Percentiles rank a stretch among this genome's conserved stretches.
Conservation (phyloP, 2,329 filamentous ascomycete species). For the Fusarium nematophilum region DNA sequence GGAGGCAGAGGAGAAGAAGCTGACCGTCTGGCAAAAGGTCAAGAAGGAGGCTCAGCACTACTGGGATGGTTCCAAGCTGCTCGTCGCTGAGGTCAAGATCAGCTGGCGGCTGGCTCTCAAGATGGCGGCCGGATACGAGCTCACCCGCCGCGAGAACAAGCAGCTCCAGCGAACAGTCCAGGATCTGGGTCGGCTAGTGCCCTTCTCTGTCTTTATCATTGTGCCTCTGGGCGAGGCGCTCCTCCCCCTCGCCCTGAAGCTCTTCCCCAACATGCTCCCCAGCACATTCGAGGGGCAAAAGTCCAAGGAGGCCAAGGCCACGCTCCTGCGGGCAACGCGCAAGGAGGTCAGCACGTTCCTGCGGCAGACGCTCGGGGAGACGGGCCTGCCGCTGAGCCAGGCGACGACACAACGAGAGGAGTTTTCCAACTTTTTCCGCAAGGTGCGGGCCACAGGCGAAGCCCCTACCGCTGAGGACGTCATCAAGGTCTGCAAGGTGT, state of each 20-base stretch:
- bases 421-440: conserved; percentile 97
- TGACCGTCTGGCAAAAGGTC: conserved; percentile 90
- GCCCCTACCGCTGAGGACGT: conserved; percentile 89
- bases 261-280: conserved; percentile 97
- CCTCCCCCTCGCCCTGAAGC: conserved; percentile 87
- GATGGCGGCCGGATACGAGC: conserved; percentile 97
- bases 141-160: conserved; percentile 91
- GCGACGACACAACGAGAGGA: conserved; percentile 91
- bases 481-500: conserved; percentile 98
- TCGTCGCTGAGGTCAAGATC: conserved; percentile 92
- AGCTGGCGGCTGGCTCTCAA: conserved; percentile 91
- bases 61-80: conserved; percentile 97
- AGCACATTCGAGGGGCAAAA: conserved; percentile 96
- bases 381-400: conserved; percentile 87
- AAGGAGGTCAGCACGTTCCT: conserved; percentile 95
- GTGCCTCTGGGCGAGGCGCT: conserved; percentile 96
- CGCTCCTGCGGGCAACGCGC: conserved; percentile 81
- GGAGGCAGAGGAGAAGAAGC: conserved; percentile 81
- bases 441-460: conserved; percentile 92
- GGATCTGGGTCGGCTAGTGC: conserved; percentile 90
- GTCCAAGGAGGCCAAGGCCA: conserved; percentile 89
- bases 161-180: conserved; percentile 94
- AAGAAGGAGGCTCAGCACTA: conserved; percentile 96
- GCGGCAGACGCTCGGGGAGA: conserved; percentile 88
- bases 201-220: conserved; percentile 96